Base-by-base conservation (phyloP, 2,329 filamentous ascomycete genomes). In the Calonectria honghensis region DNA sequence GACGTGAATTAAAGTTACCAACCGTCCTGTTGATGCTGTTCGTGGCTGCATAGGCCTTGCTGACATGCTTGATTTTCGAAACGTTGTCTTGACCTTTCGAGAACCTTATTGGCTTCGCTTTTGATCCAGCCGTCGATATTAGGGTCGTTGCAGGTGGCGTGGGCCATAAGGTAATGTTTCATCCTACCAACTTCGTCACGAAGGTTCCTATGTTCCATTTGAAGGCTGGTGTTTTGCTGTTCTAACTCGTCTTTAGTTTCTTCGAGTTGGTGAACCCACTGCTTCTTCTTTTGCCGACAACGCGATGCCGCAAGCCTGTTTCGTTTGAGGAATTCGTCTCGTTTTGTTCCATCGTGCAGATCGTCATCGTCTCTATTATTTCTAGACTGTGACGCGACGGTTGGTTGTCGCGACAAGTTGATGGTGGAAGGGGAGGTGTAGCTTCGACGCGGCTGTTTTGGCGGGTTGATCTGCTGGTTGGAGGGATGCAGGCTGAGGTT, bases 241-340 rank as follows among this genome's bases (percentile, higher is more conserved):
- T 91, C 89, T 57, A 91, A 78, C 0, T 81, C 84, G 13, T 82
- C 76, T 70, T 87, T 88, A 7, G 84, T 85, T 68, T 88, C 86
- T 73, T 91, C 88, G 29, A 91, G 80, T n/a, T 88, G 86, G 16
- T 83, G 83, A 29, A 89, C 86, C 86, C 88, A 90, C 77, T 87
- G 84, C 83, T 91, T 91, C 79, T 90, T 91, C 84, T 94, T 94
- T 80, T 93, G 90, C 4, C 94, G 90, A 80, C 93, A 95, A 81
- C 95, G 95, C 82, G 92, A 93, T 1, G 94, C 94, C 0, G 94
- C 94, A 3, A 94, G 86, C 13, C 94, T 89, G 82, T 96, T 96
- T 74, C 93, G 90, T 83, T 94, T 92, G 0, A 95, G 87, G 78
- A 92, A 93, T 75, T 89, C 89, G 75, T 86, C 88, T 35, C 91